phyloP scores from a whole-genome alignment of 805 yeast genomes.

The Wickerhamomyces xylosicus region DNA sequence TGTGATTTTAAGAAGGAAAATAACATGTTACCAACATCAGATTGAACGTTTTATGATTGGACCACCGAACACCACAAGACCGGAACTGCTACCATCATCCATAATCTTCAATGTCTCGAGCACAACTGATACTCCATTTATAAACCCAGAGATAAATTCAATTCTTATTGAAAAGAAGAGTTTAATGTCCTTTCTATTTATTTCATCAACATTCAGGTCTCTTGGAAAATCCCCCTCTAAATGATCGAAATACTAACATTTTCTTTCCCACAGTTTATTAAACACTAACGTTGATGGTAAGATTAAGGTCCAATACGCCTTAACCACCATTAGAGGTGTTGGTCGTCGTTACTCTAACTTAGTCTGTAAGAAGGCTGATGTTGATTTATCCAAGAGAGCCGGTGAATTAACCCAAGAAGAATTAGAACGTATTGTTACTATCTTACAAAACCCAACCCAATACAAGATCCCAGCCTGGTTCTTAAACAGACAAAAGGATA shows the following conservation, averaged over 20 bases:
- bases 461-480: slow-evolving; percentile 99
- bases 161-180: no score
- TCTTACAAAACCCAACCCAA: slow-evolving; percentile 99
- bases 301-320: slow-evolving; percentile 99
- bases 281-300: slow-evolving; percentile 99
- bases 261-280: slow-evolving; percentile 61
- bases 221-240: background rate
- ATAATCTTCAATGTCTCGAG: no score
- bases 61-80: no score
- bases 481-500: slow-evolving; percentile 99
- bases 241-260: background rate
- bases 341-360: slow-evolving; percentile 99
- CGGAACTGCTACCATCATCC: no score
- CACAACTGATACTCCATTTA: no score
- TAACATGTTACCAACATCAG: no score
- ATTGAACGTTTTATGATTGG: no score
- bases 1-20: no score
- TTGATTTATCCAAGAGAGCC: slow-evolving; percentile 96
- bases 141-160: no score
- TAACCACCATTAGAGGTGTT: slow-evolving; percentile 99
- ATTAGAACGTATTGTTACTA: slow-evolving; percentile 99
- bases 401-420: slow-evolving; percentile 99
- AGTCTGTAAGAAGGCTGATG: slow-evolving; percentile 99
- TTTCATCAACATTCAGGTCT: background rate
- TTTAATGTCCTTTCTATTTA: no score